A percentile compares a stretch with the other conserved stretches of the same genome.
These are phyloP conservation scores for Dillenia turbinata DNA, from an alignment of 164 flowering plant species.

Conservation along the genomic window DNA sequence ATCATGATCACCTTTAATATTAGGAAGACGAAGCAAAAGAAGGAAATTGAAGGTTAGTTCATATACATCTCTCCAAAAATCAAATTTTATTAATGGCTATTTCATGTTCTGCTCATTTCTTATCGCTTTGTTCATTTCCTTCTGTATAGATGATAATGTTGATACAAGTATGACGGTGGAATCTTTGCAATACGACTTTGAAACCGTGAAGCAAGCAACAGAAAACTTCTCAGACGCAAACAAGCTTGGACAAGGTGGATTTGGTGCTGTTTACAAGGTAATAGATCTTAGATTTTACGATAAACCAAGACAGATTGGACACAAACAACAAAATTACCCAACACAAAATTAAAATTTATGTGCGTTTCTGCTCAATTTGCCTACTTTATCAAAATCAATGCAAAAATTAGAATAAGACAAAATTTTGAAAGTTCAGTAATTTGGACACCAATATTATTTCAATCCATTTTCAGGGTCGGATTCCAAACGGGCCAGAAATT, in stretches of 20 bases:
- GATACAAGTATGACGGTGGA: not conserved
- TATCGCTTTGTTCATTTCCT: not conserved
- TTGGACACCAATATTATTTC: not conserved
- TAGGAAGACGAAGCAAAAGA: constrained; percentile 2
- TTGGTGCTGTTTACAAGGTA: constrained; percentile 6
- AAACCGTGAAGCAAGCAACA: not conserved
- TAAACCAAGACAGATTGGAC: not conserved
- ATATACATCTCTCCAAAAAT: too few species aligned
- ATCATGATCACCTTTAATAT: not conserved
- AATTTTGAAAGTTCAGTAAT: not conserved
- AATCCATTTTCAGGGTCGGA: constrained; percentile 27
- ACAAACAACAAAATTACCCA: too few species aligned
- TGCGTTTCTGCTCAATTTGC: too few species aligned
- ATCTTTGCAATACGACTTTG: constrained; percentile 6
- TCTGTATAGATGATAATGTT: too few species aligned
- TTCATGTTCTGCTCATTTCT: not conserved
- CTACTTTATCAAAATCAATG: too few species aligned
- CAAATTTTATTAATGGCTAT: not conserved
- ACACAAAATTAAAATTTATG: too few species aligned
- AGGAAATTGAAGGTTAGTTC: not conserved
- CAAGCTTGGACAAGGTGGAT: constrained; percentile 6
- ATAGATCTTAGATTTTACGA: not conserved
- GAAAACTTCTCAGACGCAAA: constrained; percentile 7
- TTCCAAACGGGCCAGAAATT: constrained; percentile 28
- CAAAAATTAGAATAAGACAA: too few species aligned